Conservation (phyloP, 345 rosid genomes). For the Physaria fendleri region DNA sequence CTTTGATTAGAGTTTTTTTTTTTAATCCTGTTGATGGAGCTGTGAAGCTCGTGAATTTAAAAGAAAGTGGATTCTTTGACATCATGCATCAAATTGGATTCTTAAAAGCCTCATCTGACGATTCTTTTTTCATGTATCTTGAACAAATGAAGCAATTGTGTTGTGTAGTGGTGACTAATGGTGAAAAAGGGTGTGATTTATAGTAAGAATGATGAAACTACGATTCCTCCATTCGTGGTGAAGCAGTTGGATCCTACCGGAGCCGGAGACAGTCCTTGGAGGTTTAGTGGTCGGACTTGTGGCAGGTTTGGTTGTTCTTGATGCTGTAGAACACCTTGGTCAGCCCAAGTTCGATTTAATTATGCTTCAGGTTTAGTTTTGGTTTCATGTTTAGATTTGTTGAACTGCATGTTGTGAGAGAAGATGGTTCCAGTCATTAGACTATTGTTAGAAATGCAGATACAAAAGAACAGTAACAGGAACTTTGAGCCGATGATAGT, state of each 20-base stretch:
- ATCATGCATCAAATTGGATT: slow-evolving; percentile 54
- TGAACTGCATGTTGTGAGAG: background rate
- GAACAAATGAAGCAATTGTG: slow-evolving; percentile 69
- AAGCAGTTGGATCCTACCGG: slow-evolving; percentile 93
- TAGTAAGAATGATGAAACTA: slow-evolving; percentile 42
- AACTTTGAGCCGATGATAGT: background rate
- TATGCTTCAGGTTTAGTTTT: slow-evolving; percentile 57
- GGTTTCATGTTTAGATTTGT: background rate
- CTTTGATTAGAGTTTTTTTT: slow-evolving; percentile 69
- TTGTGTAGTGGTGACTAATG: slow-evolving; percentile 84
- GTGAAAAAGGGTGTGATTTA: slow-evolving; percentile 71
- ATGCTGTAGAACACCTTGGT: slow-evolving; percentile 93
- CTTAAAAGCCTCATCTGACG: slow-evolving; percentile 84
- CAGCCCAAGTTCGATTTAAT: slow-evolving; percentile 59
- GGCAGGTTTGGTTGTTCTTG: slow-evolving; percentile 67
- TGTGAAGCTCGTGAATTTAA: slow-evolving; percentile 55
- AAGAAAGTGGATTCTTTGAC: slow-evolving; percentile 57
- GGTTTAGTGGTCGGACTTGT: slow-evolving; percentile 79
- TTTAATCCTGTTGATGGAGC: slow-evolving; percentile 54
- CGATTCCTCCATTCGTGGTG: slow-evolving; percentile 55
- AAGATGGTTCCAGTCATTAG: too few species aligned
- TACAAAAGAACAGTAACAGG: background rate
- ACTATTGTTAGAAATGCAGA: too few species aligned
- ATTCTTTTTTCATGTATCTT: slow-evolving; percentile 71
- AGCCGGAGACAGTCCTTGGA: slow-evolving; percentile 86